Evolutionary conservation across 139 green algal genomes (phyloP), one percentile per base, ranked within the genome.

Genomic region (Pleodorina starrii): DNA sequence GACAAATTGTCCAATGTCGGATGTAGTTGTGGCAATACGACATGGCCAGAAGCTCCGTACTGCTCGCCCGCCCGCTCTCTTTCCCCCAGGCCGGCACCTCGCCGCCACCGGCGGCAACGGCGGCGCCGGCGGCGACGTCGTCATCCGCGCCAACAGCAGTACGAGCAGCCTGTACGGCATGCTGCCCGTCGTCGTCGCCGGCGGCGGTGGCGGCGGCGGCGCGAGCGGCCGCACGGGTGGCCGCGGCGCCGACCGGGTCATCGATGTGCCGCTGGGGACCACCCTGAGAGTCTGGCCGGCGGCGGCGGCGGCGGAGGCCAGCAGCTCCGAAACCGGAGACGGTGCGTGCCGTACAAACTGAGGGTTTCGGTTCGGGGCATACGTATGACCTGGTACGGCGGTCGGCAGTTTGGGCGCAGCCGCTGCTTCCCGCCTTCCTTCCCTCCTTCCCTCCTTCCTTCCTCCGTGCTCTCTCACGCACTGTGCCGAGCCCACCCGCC

Each of bases 51-150:
- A n/a, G n/a, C n/a, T n/a, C n/a, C n/a, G n/a, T n/a, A n/a, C n/a
- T n/a, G n/a, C n/a, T n/a, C n/a, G n/a, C n/a, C n/a, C n/a, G n/a
- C n/a, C n/a, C n/a, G n/a, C n/a, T n/a, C n/a, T n/a, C n/a, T 60
- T 60, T 14, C 75, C n/a, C 32, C 0, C 60, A 87, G 81, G 60
- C 21, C 81, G 81, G 5, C 25, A 63, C 42, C 59, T 87, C 6
- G 43, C n/a, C 4, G 81, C 81, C 1, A 21, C 27, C 32, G 81
- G 81, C 60, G 81, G 81, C 42, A 46, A 14, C 43, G 81, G 81
- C 60, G 81, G 81, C 43, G 17, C 42, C 0, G 81, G 81, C 43
- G 81, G 81, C 29, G 60, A 87, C 60, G 81, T 87, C 60, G 32
- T 66, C n/a, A 17, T 87, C 5, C 60, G 60, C 21, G 81, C 81